Base-by-base conservation (phyloP, 352 stramenopile species). In the Phytopythium delawarense region DNA sequence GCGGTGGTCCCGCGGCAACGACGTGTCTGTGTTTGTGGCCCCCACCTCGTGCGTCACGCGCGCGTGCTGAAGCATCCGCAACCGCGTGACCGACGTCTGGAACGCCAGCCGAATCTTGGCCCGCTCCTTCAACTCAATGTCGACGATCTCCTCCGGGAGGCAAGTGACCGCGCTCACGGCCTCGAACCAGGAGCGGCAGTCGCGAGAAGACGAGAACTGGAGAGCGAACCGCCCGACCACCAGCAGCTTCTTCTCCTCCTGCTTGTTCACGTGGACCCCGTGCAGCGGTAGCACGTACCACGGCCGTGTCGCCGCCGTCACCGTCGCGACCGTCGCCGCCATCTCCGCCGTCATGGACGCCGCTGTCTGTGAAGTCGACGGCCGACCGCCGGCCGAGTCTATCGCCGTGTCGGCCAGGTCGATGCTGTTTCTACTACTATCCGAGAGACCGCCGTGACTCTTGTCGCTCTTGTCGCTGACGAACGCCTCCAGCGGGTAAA, bases 271-370 rank as follows among this genome's bases (percentile, higher is more conserved):
- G 21, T 85, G 78, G 40, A 95, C 72, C 13, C 83, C 83, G 23
- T 76, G 75, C 30, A 95, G 67, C 8, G 79, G 76, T 28, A 87
- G 61, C 13, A 92, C 84, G 74, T 94, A 95, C 87, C 87, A 95
- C 49, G 87, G 87, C 20, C 83, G 64, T 15, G 69, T 78, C 30
- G 61, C 25, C 16, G 42, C 44, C 21, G 35, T 59, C n/a, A 46
- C 52, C 35, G 32, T 46, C 52, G 52, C 52, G 9, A 57, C 32
- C 32, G 50, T 48, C 34, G 52, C 35, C 35, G 52, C 35, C 52
- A 57, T 44, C 50, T 44, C 32, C 30, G 50, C 50, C 0, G 30
- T 57, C 50, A 57, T 40, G 30, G 4, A 28, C 12, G 30, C 8
- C 16, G 28, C 28, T 18, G 50, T 11, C 32, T 57, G 50, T 37